phyloP scores from a whole-genome alignment of 2,329 filamentous ascomycete species.

The Byssothecium circinans region DNA sequence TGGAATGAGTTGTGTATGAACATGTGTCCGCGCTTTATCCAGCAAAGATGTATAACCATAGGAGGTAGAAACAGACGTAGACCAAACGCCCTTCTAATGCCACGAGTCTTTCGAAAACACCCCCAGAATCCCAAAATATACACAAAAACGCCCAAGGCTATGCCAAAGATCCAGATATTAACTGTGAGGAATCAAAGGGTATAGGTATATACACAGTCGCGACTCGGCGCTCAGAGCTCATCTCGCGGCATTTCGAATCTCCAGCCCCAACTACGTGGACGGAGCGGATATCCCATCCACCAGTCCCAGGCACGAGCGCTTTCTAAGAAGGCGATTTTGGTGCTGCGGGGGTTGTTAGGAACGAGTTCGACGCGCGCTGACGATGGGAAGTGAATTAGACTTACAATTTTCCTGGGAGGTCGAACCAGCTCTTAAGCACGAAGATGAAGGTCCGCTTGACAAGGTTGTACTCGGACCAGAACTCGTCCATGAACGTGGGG shows the following conservation, averaged over 20 bases:
- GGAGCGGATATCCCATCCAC: conserved; percentile 65
- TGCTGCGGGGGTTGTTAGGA: conserved; percentile 39
- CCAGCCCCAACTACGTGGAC: conserved; percentile 59
- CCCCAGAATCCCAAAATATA: too few species aligned
- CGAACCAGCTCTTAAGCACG: conserved; percentile 70
- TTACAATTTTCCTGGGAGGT: conserved; percentile 70
- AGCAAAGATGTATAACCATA: too few species aligned
- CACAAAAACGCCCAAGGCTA: neutral
- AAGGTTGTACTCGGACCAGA: conserved; percentile 65
- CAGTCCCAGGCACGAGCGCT: conserved; percentile 59
- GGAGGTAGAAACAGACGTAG: too few species aligned
- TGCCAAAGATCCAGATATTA: neutral
- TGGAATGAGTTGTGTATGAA: too few species aligned
- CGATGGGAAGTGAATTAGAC: conserved; percentile 43
- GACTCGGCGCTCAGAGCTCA: neutral
- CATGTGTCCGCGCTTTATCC: too few species aligned
- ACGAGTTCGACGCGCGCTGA: neutral
- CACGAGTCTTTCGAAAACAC: too few species aligned
- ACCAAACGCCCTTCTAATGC: neutral
- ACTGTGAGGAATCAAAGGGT: neutral
- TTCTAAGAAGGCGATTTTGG: conserved; percentile 58
- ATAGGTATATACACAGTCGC: neutral
- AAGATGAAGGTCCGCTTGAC: conserved; percentile 66
- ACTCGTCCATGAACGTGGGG: conserved; percentile 57
- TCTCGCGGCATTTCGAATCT: conserved; percentile 16